A percentile compares a stretch with the other conserved stretches of the same genome.
Conservation (phyloP, 495 filamentous ascomycete species). For the Neurospora africana region DNA sequence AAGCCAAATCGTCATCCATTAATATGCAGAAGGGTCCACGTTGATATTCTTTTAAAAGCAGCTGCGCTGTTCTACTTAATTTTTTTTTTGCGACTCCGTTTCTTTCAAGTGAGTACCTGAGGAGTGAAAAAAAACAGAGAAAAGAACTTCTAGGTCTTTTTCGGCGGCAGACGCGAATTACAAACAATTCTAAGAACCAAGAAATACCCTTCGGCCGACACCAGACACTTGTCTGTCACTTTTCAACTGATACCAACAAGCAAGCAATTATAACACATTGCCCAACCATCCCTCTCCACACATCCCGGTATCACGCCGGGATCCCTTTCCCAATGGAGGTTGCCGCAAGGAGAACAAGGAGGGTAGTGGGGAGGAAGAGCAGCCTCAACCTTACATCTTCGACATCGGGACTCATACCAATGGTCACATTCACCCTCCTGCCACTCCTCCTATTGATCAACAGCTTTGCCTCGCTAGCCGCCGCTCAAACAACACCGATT, state of each 20-base stretch:
- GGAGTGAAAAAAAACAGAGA: not conserved
- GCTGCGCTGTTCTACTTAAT: not conserved
- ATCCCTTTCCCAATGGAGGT: not conserved
- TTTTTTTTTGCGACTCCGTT: not conserved
- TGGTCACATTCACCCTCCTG: not conserved
- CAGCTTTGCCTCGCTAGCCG: not conserved
- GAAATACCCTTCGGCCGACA: not conserved
- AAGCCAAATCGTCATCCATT: not conserved
- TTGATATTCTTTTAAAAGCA: not conserved
- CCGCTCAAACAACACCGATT: conserved; percentile 9
- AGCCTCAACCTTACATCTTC: not conserved
- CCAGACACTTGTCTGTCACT: not conserved
- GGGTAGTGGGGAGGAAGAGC: not conserved
- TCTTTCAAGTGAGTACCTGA: not conserved
- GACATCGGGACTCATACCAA: not conserved
- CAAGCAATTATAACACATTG: not conserved
- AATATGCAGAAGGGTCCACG: not conserved
- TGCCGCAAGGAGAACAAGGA: not conserved
- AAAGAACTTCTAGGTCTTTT: not conserved
- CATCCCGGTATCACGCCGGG: not conserved
- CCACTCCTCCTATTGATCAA: not conserved
- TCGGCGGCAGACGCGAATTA: not conserved
- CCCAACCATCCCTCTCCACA: not conserved
- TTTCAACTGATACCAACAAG: not conserved
- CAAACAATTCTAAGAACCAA: not conserved